Base-by-base conservation (phyloP, 2,329 filamentous ascomycete genomes). In the Cordyceps cicadae region DNA sequence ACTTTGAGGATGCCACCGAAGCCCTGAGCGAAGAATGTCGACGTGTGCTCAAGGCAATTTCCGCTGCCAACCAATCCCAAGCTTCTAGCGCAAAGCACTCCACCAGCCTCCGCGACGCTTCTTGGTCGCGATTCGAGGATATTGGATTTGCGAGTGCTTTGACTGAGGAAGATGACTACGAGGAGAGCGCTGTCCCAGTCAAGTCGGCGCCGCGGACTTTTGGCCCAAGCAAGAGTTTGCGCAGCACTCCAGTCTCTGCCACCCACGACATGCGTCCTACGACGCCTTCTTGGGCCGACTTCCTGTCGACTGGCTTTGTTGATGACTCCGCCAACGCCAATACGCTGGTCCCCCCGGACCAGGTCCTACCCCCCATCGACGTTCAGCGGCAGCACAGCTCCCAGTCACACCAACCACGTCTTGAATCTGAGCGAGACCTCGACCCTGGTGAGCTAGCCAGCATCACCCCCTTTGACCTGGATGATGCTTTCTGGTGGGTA, bases 401-500 rank as follows among this genome's bases (percentile, higher is more conserved):
- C 2, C 91, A 95, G 72, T 96, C 91, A 0, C 90, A 96, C 70
- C 82, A 81, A 60, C 86, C 88, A 49, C 82, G 86, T 62, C 77
- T 90, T n/a, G 87, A 92, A 65, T 81, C 81, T 15, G 85, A 89
- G 59, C 75, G 75, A 26, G 79, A 84, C 46, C 79, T 97, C 0
- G 92, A 97, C 65, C 94, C 93, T 0, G 94, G 92, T 56, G 94
- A 99, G 79, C 81, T 99, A 61, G 94, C 94, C 34, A 97, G 92
- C 70, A 96, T 99, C 69, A 89, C 84, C 26, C 83, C 83, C 43
- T 84, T 97, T 61, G 87, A 94, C 64, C 80, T 99, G 5, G 94
- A 99, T 67, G 93, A 97, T 71, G 88, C 92, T 1, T 99, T 99
- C 73, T 99, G 94, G 94, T 97, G 94, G 93, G 94, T 97, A 4